Conservation (phyloP, 768 basidiomycete genomes). For the Dacryopinax spathularia region DNA sequence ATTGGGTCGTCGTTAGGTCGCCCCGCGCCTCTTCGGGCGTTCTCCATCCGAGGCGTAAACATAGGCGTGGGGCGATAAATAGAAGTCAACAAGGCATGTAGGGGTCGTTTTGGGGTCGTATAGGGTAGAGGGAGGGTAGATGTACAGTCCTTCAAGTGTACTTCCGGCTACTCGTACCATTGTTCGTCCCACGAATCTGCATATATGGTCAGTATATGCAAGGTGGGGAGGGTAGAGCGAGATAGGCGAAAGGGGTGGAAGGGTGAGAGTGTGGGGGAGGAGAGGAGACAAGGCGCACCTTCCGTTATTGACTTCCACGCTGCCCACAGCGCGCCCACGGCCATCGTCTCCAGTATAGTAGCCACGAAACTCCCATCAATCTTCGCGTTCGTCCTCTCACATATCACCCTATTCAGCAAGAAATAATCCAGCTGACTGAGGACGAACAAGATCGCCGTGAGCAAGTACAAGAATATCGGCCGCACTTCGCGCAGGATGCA, state of each 20-base stretch:
- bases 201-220: no score
- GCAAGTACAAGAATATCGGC: constrained; percentile 66
- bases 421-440: constrained; percentile 73
- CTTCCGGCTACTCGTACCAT: neutral
- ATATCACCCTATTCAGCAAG: constrained; percentile 63
- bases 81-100: no score
- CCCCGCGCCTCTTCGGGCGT: no score
- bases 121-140: neutral
- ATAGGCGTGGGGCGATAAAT: no score
- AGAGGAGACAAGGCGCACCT: constrained; percentile 39
- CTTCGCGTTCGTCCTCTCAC: constrained; percentile 43
- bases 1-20: no score
- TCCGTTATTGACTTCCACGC: constrained; percentile 88
- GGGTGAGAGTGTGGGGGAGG: neutral
- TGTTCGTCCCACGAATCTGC: neutral
- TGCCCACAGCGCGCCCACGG: constrained; percentile 51
- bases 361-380: constrained; percentile 81
- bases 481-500: constrained; percentile 59
- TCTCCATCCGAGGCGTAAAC: no score
- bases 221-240: no score
- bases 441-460: constrained; percentile 62
- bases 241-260: neutral
- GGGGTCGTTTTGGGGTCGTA: constrained; percentile 1
- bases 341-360: constrained; percentile 65
- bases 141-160: neutral